Evolutionary conservation across 1,139 yeast genomes (phyloP), one percentile per base, ranked within the genome.

Genomic region (Wickerhamomyces sp.): DNA sequence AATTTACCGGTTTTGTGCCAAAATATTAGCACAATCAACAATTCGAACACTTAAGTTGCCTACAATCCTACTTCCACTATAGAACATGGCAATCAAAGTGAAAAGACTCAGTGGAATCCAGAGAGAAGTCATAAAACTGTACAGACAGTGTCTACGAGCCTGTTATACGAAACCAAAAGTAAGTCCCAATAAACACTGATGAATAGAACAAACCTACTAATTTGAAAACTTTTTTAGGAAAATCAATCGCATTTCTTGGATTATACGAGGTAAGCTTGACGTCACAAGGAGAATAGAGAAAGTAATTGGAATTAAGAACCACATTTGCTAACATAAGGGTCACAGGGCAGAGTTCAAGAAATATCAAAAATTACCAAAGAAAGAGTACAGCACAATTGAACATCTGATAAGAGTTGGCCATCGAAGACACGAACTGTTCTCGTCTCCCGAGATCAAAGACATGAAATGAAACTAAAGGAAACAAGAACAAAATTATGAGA

Each of bases 311-410:
- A n/a, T n/a, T n/a, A n/a, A n/a, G n/a, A n/a, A n/a, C n/a, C n/a
- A n/a, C n/a, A n/a, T n/a, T n/a, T n/a, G n/a, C n/a, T n/a, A n/a
- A n/a, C n/a, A n/a, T n/a, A n/a, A n/a, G n/a, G n/a, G n/a, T n/a
- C n/a, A n/a, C n/a, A n/a, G n/a, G n/a, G n/a, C n/a, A n/a, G 94
- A 86, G 54, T 91, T 91, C 55, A 63, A 56, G n/a, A 75, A 76
- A 49, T 68, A 79, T 55, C 62, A 66, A 31, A 50, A 58, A 22
- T 58, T 89, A 13, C 77, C 84, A 23, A 78, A 85, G 54, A 81
- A 86, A 51, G 95, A 86, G 52, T 89, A 89, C 55, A 70, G 81
- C 24, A 85, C 95, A 1, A 78, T 91, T 33, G 98, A 91, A 56
- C 91, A 88, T 60, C 64, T 91, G 31, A 58, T 91, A 26, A 66